Base-by-base conservation (phyloP, 192 early-diverging fungal genomes). In the Umbelopsis ramanniana region DNA sequence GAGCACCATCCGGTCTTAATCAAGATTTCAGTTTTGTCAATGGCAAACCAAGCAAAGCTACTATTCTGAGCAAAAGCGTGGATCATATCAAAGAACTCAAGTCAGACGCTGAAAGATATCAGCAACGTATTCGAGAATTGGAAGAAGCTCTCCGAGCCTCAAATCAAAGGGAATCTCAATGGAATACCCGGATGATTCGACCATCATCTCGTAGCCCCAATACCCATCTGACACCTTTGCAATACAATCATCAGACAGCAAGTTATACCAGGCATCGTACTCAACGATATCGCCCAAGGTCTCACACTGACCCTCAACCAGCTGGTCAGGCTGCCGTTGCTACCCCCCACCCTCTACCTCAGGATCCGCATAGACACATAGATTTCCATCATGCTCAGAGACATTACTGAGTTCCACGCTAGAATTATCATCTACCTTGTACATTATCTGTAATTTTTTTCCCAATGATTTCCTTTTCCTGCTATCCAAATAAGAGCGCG, bases 21-120 rank as follows among this genome's bases (percentile, higher is more conserved):
- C 57, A 63, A 63, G 57, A 63, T 14, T 63, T 37, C 37, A 63
- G 57, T 19, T 63, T 63, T 14, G 57, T 35, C 33, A 63, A 63
- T 63, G 57, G 57, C 10, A 63, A 63, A 37, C 57, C 57, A 40
- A 97, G 95, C 83, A 96, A 98, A 84, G 97, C 96, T 26, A 85
- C 91, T 6, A 98, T 98, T 38, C 86, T 98, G 50, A 88, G 92
- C 52, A 92, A 94, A 76, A 92, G 92, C 6, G 97, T 98, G 19
- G 95, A 98, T 45, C 96, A 98, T 78, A 95, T 98, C 71, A 75
- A 67, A 17, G 10, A 57, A 35, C 67, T 80, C n/a, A 74, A 80
- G 26, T 70, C 74, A 17, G 71, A 80, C 37, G 67, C 75, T 21
- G 47, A 55, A 22, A 35, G 67, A 52, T 73, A 73, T 53, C 70